These are phyloP conservation scores for Encephalitozoon hellem DNA, from an alignment of 371 early-diverging fungal species.

Conservation along the genomic window DNA sequence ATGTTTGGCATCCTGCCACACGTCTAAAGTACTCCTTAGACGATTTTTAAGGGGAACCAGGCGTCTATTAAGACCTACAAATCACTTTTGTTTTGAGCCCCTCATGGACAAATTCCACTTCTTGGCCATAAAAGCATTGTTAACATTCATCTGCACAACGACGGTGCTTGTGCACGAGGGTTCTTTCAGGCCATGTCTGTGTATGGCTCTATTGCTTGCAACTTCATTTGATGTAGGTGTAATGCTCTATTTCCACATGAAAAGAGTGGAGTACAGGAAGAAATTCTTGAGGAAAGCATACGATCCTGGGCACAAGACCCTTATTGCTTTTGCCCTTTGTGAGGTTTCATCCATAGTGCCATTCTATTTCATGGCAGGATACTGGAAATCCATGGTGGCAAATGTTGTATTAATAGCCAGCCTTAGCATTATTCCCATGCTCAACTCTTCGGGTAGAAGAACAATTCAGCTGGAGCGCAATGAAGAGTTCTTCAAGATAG, in stretches of 20 bases:
- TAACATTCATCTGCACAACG: not conserved
- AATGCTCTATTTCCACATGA: not conserved
- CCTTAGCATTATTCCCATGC: not conserved
- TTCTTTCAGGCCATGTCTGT: not conserved
- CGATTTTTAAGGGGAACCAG: not conserved
- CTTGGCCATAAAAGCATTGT: not conserved
- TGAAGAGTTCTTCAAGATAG: conserved; percentile 26
- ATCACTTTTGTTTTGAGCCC: conserved; percentile 14
- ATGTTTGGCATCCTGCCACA: not conserved
- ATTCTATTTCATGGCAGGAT: not conserved
- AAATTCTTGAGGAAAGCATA: conserved; percentile 22
- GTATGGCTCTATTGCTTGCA: not conserved
- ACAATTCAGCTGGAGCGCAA: conserved; percentile 7
- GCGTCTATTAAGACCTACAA: not conserved
- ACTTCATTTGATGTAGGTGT: not conserved
- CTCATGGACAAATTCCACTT: conserved; percentile 8
- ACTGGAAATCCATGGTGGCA: not conserved
- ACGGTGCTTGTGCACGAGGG: not conserved
- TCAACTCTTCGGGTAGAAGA: not conserved
- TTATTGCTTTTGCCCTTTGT: not conserved
- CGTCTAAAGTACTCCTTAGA: not conserved
- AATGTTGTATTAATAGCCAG: not conserved
- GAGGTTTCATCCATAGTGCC: not conserved
- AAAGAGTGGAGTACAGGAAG: not conserved
- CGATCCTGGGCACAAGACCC: not conserved